Evolutionary conservation across 306 rosid genomes (phyloP), one percentile per base, ranked within the genome.

Genomic region (Amphicarpaea edgeworthii): DNA sequence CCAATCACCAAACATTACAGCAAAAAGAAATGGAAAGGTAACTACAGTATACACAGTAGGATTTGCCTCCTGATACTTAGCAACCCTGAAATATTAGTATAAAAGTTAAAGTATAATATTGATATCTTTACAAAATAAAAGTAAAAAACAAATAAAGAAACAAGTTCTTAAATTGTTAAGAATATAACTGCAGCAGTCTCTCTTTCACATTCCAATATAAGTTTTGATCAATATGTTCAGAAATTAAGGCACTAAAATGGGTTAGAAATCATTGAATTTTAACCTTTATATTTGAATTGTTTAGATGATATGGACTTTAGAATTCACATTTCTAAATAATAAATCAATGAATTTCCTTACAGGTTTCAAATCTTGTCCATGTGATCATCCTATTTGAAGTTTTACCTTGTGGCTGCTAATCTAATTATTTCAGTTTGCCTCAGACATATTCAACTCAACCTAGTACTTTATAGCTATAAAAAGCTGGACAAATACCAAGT

Each of bases 1-100:
- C 98, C 98, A 95, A 83, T 95, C 98, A 74, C 98, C 98, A 86
- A 95, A 95, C 98, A 95, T 95, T 50, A 95, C 97, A 28, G 98
- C 98, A 85, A 95, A 95, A 57, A 94, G 98, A 90, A 95, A 95
- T 47, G 98, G 98, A 77, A 95, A 95, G 42, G 98, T 92, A 77
- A 90, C 80, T 1, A 95, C 86, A 19, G 98, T 88, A 75, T 77
- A 95, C 82, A 95, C 93, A 78, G 93, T 85, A 71, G 98, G 98
- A 86, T 95, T 95, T 45, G 98, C 97, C 86, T 95, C 98, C 87
- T 89, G 98, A 86, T 95, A 95, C 85, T 81, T 95, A 41, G 98
- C 97, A 82, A 95, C 96, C 87, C 98, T 95, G 96, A 77, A 79
- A 84, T 71, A 60, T 72, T 65, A 83, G 68, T 24, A 78, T 41